phyloP scores from a whole-genome alignment of 495 filamentous ascomycete species.

The Sordaria brevicollis region DNA sequence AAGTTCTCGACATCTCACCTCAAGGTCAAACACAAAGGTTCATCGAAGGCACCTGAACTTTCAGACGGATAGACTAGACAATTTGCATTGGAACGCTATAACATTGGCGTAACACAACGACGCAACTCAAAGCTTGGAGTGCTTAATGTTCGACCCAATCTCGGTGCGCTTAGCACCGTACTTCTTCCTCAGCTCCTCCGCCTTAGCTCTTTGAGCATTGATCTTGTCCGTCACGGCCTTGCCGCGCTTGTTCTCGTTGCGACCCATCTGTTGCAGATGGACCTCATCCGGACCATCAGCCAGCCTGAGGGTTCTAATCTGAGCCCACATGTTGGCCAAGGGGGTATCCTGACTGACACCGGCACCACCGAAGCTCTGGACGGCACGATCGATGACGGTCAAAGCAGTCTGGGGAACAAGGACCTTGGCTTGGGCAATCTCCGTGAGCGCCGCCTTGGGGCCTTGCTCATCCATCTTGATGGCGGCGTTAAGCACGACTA shows the following conservation, averaged over 20 bases:
- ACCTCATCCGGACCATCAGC: constrained; percentile 93
- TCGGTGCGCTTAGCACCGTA: constrained; percentile 41
- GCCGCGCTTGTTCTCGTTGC: constrained; percentile 66
- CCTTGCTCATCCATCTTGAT: constrained; percentile 77
- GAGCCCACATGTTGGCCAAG: constrained; percentile 77
- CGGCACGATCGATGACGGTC: constrained; percentile 74
- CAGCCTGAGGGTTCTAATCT: constrained; percentile 69
- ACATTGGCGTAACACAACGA: background rate
- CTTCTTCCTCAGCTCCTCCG: constrained; percentile 54
- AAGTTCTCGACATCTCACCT: background rate
- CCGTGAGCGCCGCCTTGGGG: constrained; percentile 68
- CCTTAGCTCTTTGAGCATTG: constrained; percentile 51
- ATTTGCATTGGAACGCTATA: background rate
- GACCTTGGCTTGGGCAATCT: constrained; percentile 84
- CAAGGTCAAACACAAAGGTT: no score
- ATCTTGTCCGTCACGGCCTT: constrained; percentile 54
- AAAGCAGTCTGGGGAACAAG: constrained; percentile 68
- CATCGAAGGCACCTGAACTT: no score
- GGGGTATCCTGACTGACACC: constrained; percentile 89
- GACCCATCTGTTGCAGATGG: constrained; percentile 82
- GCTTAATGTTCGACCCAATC: constrained; percentile 40
- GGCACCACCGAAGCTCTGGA: constrained; percentile 77
- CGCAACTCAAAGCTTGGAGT: constrained; percentile 33
- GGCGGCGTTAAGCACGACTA: constrained; percentile 81
- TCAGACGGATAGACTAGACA: background rate